phyloP scores from a whole-genome alignment of 495 filamentous ascomycete species.

The Rhypophila decipiens region DNA sequence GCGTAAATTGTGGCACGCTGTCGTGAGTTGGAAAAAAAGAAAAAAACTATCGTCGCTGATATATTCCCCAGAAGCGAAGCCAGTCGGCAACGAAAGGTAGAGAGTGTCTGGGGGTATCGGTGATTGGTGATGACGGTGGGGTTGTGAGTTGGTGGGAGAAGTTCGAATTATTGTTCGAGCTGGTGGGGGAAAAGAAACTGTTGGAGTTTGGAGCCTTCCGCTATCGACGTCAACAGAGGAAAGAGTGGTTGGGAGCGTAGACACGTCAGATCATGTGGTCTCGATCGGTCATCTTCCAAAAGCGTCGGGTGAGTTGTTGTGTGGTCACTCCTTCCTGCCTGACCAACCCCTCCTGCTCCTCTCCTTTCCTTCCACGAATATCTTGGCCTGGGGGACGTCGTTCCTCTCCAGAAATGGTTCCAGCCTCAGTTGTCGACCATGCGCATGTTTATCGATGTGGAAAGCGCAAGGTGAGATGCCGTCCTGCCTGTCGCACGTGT shows the following conservation, averaged over 20 bases:
- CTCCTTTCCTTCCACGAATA: slow-evolving; percentile 6
- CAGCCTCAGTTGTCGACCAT: neutral
- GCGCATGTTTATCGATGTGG: neutral
- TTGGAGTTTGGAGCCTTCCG: too few species aligned
- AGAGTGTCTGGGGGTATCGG: neutral
- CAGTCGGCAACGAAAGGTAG: slow-evolving; percentile 12
- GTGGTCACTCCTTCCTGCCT: slow-evolving; percentile 9
- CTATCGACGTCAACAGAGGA: neutral
- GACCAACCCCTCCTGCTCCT: neutral
- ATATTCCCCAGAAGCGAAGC: slow-evolving; percentile 11
- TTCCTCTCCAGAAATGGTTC: neutral
- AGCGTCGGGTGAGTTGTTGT: neutral
- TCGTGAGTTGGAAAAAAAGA: slow-evolving; percentile 1
- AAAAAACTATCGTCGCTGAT: neutral
- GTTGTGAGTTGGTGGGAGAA: neutral
- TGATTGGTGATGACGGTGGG: neutral
- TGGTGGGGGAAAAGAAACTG: too few species aligned
- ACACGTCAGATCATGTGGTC: slow-evolving; percentile 19
- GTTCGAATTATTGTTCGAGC: neutral
- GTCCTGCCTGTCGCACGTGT: neutral
- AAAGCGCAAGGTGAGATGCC: neutral
- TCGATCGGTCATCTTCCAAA: slow-evolving; percentile 18
- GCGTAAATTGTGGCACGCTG: slow-evolving; percentile 2
- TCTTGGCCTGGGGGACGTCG: neutral
- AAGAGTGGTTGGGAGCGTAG: neutral